Percentiles rank a stretch among this genome's conserved stretches.
These are phyloP conservation scores for Carex parvula DNA, from an alignment of 176 grass and related monocot species.

Conservation along the genomic window DNA sequence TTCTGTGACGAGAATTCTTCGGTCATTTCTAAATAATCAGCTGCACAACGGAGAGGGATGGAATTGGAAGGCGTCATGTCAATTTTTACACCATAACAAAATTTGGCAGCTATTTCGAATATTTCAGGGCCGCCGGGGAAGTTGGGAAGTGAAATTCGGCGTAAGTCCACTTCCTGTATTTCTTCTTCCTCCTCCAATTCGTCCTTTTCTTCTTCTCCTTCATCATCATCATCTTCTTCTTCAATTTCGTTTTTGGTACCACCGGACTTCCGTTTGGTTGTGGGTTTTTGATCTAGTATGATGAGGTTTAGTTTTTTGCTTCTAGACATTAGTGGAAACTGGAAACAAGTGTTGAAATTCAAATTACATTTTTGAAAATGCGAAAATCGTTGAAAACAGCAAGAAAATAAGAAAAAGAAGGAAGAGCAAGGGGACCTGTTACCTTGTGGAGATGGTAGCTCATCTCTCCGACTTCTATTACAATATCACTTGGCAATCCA, in stretches of 20 bases:
- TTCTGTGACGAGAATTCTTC: conserved; percentile 86
- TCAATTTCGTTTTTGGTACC: conserved; percentile 7
- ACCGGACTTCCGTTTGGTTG: not conserved
- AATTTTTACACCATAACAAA: conserved; percentile 97
- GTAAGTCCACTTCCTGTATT: conserved; percentile 51
- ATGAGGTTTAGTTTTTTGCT: conserved; percentile 64
- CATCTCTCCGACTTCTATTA: conserved; percentile 95
- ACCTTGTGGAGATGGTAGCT: conserved; percentile 99
- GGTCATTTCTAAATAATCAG: conserved; percentile 77
- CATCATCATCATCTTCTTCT: conserved; percentile 16
- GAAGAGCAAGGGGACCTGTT: conserved; percentile 4
- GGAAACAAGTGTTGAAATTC: conserved; percentile 28
- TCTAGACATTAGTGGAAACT: conserved; percentile 98
- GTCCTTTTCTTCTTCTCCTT: conserved; percentile 37
- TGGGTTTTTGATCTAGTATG: conserved; percentile 26
- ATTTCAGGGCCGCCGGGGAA: conserved; percentile 75
- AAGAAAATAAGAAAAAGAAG: not conserved
- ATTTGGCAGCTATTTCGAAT: conserved; percentile 89
- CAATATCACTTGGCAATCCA: conserved; percentile 86
- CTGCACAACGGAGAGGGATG: conserved; percentile 70
- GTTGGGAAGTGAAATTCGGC: conserved; percentile 64
- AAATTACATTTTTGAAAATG: conserved; percentile 16
- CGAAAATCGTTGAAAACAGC: not conserved
- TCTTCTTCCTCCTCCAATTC: conserved; percentile 52
- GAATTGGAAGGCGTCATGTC: conserved; percentile 71